These are phyloP conservation scores for Dillenia turbinata DNA, from an alignment of 164 flowering plant species.

Conservation along the genomic window DNA sequence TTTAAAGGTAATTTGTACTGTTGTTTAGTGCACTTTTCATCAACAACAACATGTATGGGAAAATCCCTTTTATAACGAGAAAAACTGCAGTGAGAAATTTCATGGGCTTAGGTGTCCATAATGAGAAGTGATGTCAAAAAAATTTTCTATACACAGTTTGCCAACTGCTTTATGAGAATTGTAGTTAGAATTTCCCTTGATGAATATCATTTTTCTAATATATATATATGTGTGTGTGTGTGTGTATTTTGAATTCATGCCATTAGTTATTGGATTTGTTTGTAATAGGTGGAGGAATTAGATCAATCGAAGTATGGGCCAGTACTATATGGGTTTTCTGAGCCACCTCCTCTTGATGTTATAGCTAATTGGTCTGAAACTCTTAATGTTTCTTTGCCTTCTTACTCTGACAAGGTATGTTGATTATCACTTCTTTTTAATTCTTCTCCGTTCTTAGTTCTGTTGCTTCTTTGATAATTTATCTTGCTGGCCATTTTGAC, in stretches of 20 bases:
- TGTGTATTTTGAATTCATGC: background rate
- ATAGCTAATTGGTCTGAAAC: conserved; percentile 29
- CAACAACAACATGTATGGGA: too few species aligned
- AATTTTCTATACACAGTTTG: too few species aligned
- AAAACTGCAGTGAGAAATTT: too few species aligned
- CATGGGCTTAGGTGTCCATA: too few species aligned
- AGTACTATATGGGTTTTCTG: conserved; percentile 40
- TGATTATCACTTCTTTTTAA: background rate
- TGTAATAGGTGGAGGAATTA: conserved; percentile 33
- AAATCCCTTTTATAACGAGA: too few species aligned
- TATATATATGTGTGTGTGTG: too few species aligned
- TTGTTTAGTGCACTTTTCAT: background rate
- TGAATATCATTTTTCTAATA: too few species aligned
- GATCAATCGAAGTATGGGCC: conserved; percentile 21
- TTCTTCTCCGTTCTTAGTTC: background rate
- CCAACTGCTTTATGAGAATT: too few species aligned
- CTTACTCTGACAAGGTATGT: conserved; percentile 43
- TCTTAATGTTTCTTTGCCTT: conserved; percentile 18
- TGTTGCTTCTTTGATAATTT: background rate
- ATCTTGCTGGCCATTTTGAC: too few species aligned
- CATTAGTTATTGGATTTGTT: background rate
- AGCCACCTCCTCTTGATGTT: conserved; percentile 45
- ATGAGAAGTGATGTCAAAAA: too few species aligned
- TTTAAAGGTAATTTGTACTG: conserved; percentile 33
- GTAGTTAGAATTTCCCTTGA: too few species aligned